Base-by-base conservation (phyloP, 352 stramenopile species). In the Pythium aphanidermatum region DNA sequence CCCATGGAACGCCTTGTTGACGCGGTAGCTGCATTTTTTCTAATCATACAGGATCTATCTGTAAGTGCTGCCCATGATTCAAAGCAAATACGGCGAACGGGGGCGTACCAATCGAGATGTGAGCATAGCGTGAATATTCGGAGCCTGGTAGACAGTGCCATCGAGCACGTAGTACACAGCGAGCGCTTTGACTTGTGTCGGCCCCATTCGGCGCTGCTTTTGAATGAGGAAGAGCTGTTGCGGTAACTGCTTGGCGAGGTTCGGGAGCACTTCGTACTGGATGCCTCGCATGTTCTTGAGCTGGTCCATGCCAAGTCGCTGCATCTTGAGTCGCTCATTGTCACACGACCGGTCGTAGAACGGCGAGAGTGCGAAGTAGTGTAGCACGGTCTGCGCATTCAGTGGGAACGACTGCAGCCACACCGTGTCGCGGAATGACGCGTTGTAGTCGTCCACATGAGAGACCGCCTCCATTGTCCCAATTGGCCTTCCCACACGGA, bases 311-410 rank as follows among this genome's bases (percentile, higher is more conserved):
- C 74, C 79, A 9, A 92, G 67, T 1, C 82, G 79, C 70, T 95
- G 84, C 84, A 93, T 93, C 67, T 92, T 92, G 39, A 95, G 68
- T 7, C 83, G 77, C 68, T 93, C 84, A 50, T 95, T 95, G 72
- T 94, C 94, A 51, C 80, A 95, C 46, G 67, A 87, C 20, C 77
- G 82, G 55, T 94, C 82, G 70, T 95, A 95, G 53, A 92, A 95
- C 16, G 78, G 82, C 16, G 79, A 92, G 32, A 90, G 64, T 44
- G 82, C 80, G 42, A 95, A 86, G 65, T 95, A 95, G 62, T 95
- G 82, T 45, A 94, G 60, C 45, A 93, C 81, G 0, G 84, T 94
- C 56, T 95, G 78, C 44, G 68, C 64, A 29, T 78, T 90, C 30
- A 95, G 51, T 34, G 77, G 77, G 58, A 92, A 93, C 39, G 74